Conservation (phyloP, 352 stramenopile genomes). For the Pythium coloratum region DNA sequence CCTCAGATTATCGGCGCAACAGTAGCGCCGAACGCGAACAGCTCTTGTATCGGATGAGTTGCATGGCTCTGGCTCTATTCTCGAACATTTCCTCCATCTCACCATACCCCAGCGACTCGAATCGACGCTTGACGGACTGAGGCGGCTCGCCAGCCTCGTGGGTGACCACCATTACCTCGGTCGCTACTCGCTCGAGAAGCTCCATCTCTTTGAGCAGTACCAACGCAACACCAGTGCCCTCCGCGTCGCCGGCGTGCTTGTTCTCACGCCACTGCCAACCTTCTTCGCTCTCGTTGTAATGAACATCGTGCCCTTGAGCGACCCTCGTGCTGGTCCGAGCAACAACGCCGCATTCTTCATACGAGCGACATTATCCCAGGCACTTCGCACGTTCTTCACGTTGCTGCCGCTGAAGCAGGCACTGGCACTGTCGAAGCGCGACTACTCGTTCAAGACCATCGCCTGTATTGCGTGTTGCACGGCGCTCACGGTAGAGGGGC, state of each 20-base stretch:
- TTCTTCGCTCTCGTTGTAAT: slow-evolving; percentile 2
- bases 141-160: background rate
- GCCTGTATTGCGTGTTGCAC: background rate
- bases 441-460: slow-evolving; percentile 1
- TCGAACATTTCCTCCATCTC: too few relatives aligned
- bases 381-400: background rate
- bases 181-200: slow-evolving; percentile 19
- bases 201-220: slow-evolving; percentile 22
- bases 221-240: background rate
- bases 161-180: slow-evolving; percentile 6
- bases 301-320: background rate
- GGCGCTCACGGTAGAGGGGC: background rate
- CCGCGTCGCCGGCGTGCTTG: slow-evolving; percentile 10
- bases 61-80: too few relatives aligned
- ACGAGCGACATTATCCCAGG: background rate
- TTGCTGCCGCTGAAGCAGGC: slow-evolving; percentile 16
- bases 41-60: too few relatives aligned
- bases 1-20: too few relatives aligned
- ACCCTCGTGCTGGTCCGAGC: slow-evolving; percentile 1
- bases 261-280: background rate
- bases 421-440: background rate
- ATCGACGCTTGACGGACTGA: too few relatives aligned
- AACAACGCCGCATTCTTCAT: slow-evolving; percentile 3
- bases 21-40: too few relatives aligned
- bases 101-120: too few relatives aligned